phyloP scores from a whole-genome alignment of 192 early-diverging fungal genomes.

The Mortierella antarctica region DNA sequence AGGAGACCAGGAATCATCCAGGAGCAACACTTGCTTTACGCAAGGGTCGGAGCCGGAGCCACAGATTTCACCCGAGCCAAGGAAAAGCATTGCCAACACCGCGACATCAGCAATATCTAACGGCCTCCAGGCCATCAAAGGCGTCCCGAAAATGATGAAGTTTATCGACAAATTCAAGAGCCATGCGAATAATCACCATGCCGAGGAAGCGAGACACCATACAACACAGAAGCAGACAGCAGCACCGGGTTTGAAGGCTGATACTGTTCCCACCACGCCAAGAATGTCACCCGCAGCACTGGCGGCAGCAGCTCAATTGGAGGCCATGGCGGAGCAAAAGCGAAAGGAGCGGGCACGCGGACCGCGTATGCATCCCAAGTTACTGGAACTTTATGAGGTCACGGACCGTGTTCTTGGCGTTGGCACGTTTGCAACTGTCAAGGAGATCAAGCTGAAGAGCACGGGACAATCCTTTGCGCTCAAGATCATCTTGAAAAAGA shows the following conservation, averaged over 20 bases:
- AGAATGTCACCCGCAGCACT: neutral
- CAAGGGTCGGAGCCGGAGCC: neutral
- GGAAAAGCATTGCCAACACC: too few species aligned
- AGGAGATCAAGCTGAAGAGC: constrained; percentile 68
- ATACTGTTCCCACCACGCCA: neutral
- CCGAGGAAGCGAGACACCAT: too few species aligned
- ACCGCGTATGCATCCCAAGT: constrained; percentile 36
- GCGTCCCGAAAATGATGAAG: constrained; percentile 27
- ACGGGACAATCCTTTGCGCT: constrained; percentile 72
- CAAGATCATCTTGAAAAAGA: constrained; percentile 80
- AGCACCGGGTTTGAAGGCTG: too few species aligned
- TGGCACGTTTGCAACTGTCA: constrained; percentile 73
- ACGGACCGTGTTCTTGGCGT: constrained; percentile 60
- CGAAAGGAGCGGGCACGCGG: constrained; percentile 1
- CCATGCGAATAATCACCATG: neutral
- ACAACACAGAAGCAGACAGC: too few species aligned
- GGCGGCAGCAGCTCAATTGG: neutral
- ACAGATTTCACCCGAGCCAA: neutral
- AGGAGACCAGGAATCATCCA: neutral
- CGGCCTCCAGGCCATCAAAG: neutral
- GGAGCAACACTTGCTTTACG: neutral
- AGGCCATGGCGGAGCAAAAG: neutral
- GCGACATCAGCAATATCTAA: too few species aligned
- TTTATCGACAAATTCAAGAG: constrained; percentile 24
- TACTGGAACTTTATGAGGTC: constrained; percentile 55